Percentiles rank a stretch among this genome's conserved stretches.
These are phyloP conservation scores for Gossypioides kirkii DNA, from an alignment of 345 rosid genomes.

Conservation along the genomic window DNA sequence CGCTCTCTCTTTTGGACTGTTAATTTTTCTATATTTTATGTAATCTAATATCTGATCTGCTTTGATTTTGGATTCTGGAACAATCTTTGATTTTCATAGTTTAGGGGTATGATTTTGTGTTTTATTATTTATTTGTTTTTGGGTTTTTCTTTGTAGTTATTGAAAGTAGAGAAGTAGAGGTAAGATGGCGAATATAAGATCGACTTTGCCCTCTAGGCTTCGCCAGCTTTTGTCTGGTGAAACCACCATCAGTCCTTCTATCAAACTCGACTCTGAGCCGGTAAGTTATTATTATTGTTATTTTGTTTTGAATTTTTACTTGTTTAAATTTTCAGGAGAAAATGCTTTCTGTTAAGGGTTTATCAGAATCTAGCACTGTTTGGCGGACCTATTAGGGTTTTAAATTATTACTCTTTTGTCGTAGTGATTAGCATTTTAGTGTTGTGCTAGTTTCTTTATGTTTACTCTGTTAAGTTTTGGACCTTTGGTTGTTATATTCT, in stretches of 20 bases:
- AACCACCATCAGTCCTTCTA: slow-evolving; percentile 64
- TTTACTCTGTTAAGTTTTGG: background rate
- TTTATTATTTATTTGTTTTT: background rate
- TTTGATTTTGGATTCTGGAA: background rate
- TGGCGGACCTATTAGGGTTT: slow-evolving; percentile 31
- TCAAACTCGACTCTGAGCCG: slow-evolving; percentile 80
- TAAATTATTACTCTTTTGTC: background rate
- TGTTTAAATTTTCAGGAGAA: background rate
- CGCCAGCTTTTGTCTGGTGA: slow-evolving; percentile 91
- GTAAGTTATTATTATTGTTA: slow-evolving; percentile 37
- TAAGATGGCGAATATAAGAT: slow-evolving; percentile 72
- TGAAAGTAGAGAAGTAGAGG: slow-evolving; percentile 40
- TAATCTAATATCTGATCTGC: slow-evolving; percentile 27
- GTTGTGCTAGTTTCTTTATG: background rate
- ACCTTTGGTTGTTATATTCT: background rate
- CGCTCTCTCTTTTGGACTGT: background rate
- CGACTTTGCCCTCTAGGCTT: slow-evolving; percentile 83
- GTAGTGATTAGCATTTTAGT: background rate
- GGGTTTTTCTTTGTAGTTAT: slow-evolving; percentile 21
- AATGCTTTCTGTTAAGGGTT: background rate
- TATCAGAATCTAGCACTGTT: background rate
- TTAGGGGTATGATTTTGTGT: background rate
- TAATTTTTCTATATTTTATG: background rate
- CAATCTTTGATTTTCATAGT: slow-evolving; percentile 15
- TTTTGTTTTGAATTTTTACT: background rate